These are phyloP conservation scores for Isoetes engelmannii DNA, from an alignment of 83 land plant species.

Conservation along the genomic window DNA sequence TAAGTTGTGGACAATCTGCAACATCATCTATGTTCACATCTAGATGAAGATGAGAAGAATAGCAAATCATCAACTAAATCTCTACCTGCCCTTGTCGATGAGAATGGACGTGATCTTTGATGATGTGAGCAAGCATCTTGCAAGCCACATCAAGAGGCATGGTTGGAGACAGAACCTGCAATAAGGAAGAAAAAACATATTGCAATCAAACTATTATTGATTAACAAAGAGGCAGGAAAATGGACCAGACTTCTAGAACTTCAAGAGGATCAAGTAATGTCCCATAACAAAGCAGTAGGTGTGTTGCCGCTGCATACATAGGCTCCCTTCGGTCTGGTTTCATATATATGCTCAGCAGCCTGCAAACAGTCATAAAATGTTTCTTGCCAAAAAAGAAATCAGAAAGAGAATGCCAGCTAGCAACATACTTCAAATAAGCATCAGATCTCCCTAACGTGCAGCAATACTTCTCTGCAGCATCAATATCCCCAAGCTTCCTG, in stretches of 20 bases:
- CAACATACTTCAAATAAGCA: conserved; percentile 86
- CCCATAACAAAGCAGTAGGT: conserved; percentile 92
- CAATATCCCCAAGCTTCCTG: conserved; percentile 93
- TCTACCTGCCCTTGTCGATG: conserved; percentile 88
- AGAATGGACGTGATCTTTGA: conserved; percentile 82
- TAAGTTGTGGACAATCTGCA: conserved; percentile 68
- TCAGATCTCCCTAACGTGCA: conserved; percentile 89
- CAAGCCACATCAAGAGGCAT: conserved; percentile 95
- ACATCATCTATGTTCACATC: background rate
- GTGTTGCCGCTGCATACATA: conserved; percentile 91
- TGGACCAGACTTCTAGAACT: conserved; percentile 69
- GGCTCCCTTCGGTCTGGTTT: conserved; percentile 89
- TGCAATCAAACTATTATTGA: background rate
- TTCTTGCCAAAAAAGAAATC: background rate
- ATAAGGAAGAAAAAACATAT: background rate
- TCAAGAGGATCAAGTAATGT: conserved; percentile 84
- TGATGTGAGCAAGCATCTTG: conserved; percentile 70
- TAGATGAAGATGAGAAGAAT: background rate
- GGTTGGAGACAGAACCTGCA: conserved; percentile 75
- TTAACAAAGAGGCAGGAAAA: no score
- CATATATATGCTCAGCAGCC: conserved; percentile 91
- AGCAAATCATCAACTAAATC: background rate
- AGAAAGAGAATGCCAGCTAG: background rate
- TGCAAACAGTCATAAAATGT: conserved; percentile 17
- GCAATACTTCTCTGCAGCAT: conserved; percentile 94